These are phyloP conservation scores for Dothideomycetidae sp. DNA, from an alignment of 2,329 filamentous ascomycete genomes.

Conservation along the genomic window DNA sequence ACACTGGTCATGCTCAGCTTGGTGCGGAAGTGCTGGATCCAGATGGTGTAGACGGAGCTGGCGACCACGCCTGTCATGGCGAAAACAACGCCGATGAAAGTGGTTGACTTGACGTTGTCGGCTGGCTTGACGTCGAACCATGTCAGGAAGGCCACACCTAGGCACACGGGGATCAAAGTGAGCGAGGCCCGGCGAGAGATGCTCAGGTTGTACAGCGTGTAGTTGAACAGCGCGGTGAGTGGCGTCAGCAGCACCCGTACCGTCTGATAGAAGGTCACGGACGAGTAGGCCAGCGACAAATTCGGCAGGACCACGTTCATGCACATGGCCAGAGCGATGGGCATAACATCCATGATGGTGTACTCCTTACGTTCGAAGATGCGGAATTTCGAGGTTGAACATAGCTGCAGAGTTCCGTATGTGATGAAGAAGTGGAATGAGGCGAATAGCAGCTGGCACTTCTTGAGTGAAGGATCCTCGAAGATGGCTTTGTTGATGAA, in stretches of 20 bases:
- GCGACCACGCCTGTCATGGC: conserved; percentile 50
- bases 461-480: conserved; percentile 45
- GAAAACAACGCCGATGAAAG: conserved; percentile 46
- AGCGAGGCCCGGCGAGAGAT: conserved; percentile 41
- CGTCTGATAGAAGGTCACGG: conserved; percentile 57
- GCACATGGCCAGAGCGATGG: conserved; percentile 52
- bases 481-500: conserved; percentile 53
- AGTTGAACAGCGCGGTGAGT: conserved; percentile 51
- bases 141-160: conserved; percentile 51
- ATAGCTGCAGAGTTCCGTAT: conserved; percentile 45
- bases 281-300: conserved; percentile 51
- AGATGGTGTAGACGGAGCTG: conserved; percentile 54
- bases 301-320: conserved; percentile 57
- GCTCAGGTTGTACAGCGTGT: conserved; percentile 42
- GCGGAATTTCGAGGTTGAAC: conserved; percentile 40
- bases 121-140: conserved; percentile 47
- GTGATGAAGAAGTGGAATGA: conserved; percentile 56
- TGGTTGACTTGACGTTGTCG: conserved; percentile 39
- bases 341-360: conserved; percentile 41
- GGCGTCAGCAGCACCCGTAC: conserved; percentile 54
- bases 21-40: conserved; percentile 51
- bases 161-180: conserved; percentile 45
- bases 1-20: conserved; percentile 53
- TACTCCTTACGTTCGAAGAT: conserved; percentile 39
- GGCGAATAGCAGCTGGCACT: conserved; percentile 51